phyloP scores from a whole-genome alignment of 768 basidiomycete species.

The Coprinopsis cinerea region DNA sequence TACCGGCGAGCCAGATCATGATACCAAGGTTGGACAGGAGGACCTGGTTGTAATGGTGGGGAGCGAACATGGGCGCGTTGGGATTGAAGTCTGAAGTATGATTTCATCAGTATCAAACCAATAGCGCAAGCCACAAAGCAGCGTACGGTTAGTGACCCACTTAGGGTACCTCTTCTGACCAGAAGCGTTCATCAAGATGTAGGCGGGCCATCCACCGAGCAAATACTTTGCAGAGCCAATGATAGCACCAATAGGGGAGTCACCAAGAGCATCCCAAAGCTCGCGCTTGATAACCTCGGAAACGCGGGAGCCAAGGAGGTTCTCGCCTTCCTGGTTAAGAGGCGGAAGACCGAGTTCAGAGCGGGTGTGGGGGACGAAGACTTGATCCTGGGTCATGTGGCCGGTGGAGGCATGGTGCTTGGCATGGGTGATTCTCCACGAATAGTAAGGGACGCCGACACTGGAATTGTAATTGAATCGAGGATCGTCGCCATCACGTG shows the following conservation, averaged over 20 bases:
- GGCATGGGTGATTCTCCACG: constrained; percentile 91
- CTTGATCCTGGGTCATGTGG: constrained; percentile 93
- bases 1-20: constrained; percentile 57
- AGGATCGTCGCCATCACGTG: constrained; percentile 20
- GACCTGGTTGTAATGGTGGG: constrained; percentile 72
- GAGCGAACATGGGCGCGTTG: constrained; percentile 71
- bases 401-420: constrained; percentile 94
- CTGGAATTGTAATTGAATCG: constrained; percentile 30
- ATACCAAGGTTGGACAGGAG: constrained; percentile 81
- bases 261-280: constrained; percentile 82
- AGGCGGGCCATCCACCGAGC: constrained; percentile 83
- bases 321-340: constrained; percentile 64
- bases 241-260: constrained; percentile 76
- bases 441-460: constrained; percentile 93
- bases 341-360: constrained; percentile 59
- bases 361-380: constrained; percentile 91
- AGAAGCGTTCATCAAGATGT: constrained; percentile 76
- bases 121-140: background rate
- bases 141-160: constrained; percentile 76
- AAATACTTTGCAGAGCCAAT: constrained; percentile 51
- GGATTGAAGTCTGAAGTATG: constrained; percentile 69
- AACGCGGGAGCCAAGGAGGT: constrained; percentile 58
- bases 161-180: constrained; percentile 79
- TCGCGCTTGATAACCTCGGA: constrained; percentile 63
- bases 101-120: background rate